Percentiles rank a stretch among this genome's conserved stretches.
Evolutionary conservation across 2,329 filamentous ascomycete genomes (phyloP).

Genomic region (Xylariaceae sp.): DNA sequence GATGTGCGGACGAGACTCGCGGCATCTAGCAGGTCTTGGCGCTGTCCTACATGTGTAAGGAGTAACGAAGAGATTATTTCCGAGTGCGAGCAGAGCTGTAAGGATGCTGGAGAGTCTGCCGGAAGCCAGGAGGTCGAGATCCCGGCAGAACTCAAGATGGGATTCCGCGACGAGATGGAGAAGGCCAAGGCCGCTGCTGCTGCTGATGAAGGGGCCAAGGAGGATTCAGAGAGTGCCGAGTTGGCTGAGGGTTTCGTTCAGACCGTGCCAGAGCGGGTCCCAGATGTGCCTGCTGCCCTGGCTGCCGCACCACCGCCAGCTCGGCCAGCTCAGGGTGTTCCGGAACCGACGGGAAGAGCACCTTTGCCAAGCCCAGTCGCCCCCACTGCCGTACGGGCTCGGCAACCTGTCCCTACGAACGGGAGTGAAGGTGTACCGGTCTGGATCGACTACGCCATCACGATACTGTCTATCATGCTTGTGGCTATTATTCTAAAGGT

Average conservation of each 20-base stretch:
- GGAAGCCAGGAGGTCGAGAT: constrained; percentile 44
- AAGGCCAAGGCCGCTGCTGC: constrained; percentile 32
- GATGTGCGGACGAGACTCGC: constrained; percentile 69
- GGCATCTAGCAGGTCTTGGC: constrained; percentile 61
- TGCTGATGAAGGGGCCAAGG: constrained; percentile 18
- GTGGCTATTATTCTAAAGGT: constrained; percentile 66
- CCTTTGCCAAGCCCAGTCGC: constrained; percentile 26
- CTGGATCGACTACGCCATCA: constrained; percentile 82
- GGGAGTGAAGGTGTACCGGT: constrained; percentile 56
- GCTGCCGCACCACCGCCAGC: constrained; percentile 17
- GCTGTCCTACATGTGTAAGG: constrained; percentile 67
- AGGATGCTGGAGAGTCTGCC: constrained; percentile 22
- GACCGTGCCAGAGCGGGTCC: constrained; percentile 38
- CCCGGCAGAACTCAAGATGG: constrained; percentile 60
- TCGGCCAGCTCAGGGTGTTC: constrained; percentile 25
- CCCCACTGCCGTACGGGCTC: constrained; percentile 23
- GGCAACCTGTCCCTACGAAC: constrained; percentile 20
- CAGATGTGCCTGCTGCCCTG: constrained; percentile 16
- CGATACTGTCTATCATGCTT: constrained; percentile 67
- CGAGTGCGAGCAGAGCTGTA: constrained; percentile 59
- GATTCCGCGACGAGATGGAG: constrained; percentile 69
- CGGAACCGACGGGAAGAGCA: constrained; percentile 29
- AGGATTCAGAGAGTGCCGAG: constrained; percentile 44
- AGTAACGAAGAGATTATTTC: constrained; percentile 71
- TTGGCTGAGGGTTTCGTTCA: constrained; percentile 58